These are phyloP conservation scores for Macrolepiota albuminosa DNA, from an alignment of 768 basidiomycete genomes.

Conservation along the genomic window DNA sequence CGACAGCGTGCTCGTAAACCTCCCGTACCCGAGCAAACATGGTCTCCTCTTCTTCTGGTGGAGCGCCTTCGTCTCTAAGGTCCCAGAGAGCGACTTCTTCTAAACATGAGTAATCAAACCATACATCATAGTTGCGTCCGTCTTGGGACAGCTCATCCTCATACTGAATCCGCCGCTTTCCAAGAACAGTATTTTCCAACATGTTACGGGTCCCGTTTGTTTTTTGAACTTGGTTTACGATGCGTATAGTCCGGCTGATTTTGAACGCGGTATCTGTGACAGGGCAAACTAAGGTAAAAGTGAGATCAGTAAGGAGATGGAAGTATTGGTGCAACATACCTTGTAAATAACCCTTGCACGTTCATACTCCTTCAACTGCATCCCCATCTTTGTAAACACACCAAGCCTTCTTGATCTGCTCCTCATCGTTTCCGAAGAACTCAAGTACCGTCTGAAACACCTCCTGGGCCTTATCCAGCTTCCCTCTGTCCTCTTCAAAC, in stretches of 20 bases:
- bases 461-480: constrained; percentile 69
- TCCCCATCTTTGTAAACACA: constrained; percentile 97
- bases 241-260: constrained; percentile 83
- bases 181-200: too few species aligned
- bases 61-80: too few species aligned
- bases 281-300: constrained; percentile 72
- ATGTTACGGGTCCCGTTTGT: too few species aligned
- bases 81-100: too few species aligned
- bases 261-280: constrained; percentile 85
- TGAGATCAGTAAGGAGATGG: background rate
- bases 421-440: constrained; percentile 85
- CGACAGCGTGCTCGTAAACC: too few species aligned
- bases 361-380: constrained; percentile 91
- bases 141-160: too few species aligned
- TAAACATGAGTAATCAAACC: too few species aligned
- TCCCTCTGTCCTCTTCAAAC: constrained; percentile 81
- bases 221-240: constrained; percentile 86
- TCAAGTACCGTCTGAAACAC: constrained; percentile 89
- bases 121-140: too few species aligned
- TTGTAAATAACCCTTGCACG: constrained; percentile 97
- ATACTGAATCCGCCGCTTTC: too few species aligned
- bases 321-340: constrained; percentile 34
- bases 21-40: too few species aligned
- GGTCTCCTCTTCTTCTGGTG: too few species aligned
- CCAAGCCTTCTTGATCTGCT: constrained; percentile 94